A percentile compares a stretch with the other conserved stretches of the same genome.
These are phyloP conservation scores for Cercophora sp. DNA, from an alignment of 495 filamentous ascomycete genomes.

Conservation along the genomic window DNA sequence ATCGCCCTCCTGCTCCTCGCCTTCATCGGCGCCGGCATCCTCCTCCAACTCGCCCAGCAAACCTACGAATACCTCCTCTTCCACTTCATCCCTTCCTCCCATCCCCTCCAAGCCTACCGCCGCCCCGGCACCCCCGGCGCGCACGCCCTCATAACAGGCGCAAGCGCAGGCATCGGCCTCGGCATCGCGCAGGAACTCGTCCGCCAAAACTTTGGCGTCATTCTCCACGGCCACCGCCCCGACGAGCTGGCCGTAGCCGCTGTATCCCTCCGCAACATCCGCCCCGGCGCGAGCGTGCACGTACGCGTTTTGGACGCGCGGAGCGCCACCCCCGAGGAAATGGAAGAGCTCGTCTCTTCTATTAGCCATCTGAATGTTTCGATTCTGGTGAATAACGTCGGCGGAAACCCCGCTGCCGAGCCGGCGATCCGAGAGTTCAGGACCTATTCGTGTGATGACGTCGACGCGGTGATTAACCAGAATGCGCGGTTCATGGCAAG, in stretches of 20 bases:
- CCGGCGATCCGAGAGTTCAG: slow-evolving; percentile 20
- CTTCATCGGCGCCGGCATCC: slow-evolving; percentile 7
- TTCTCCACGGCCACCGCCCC: slow-evolving; percentile 44
- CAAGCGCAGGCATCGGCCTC: slow-evolving; percentile 55
- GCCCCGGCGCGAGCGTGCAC: slow-evolving; percentile 12
- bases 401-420: slow-evolving; percentile 18
- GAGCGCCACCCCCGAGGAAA: slow-evolving; percentile 20
- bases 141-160: slow-evolving; percentile 57
- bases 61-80: slow-evolving; percentile 12
- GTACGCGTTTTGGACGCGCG: slow-evolving; percentile 16
- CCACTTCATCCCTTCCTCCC: slow-evolving; percentile 11
- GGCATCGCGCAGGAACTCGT: slow-evolving; percentile 47
- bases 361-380: slow-evolving; percentile 21
- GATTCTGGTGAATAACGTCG: slow-evolving; percentile 33
- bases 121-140: slow-evolving; percentile 8
- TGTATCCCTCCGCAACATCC: slow-evolving; percentile 8
- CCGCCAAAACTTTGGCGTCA: slow-evolving; percentile 49
- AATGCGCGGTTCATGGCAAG: slow-evolving; percentile 38
- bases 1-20: too few species aligned
- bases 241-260: slow-evolving; percentile 22
- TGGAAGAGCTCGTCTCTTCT: slow-evolving; percentile 13
- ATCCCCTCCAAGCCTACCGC: slow-evolving; percentile 11
- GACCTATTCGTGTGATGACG: slow-evolving; percentile 19
- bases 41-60: not conserved
- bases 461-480: slow-evolving; percentile 28